A percentile compares a stretch with the other conserved stretches of the same genome.
phyloP scores from a whole-genome alignment of 345 rosid genomes.

The Salix arbutifolia region DNA sequence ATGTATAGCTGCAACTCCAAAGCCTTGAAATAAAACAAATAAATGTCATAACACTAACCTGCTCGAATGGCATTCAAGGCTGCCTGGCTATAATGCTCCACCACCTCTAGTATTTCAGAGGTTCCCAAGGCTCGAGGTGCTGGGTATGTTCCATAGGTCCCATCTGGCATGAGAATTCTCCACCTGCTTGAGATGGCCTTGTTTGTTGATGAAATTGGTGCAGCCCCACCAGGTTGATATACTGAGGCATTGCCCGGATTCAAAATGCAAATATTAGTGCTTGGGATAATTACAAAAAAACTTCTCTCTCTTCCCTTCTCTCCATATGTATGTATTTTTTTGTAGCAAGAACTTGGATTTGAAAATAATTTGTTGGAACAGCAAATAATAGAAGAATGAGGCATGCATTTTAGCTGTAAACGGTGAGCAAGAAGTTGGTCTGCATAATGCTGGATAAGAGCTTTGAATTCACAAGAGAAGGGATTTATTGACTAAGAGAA shows the following conservation, averaged over 20 bases:
- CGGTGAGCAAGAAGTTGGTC: too few species aligned
- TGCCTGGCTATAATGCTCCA: slow-evolving; percentile 51
- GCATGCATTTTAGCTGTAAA: too few species aligned
- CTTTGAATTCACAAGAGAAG: too few species aligned
- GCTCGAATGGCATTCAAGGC: slow-evolving; percentile 74
- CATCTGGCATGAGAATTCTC: slow-evolving; percentile 65
- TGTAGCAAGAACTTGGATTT: too few species aligned
- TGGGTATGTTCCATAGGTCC: slow-evolving; percentile 43
- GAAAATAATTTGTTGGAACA: too few species aligned
- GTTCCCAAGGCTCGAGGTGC: slow-evolving; percentile 44
- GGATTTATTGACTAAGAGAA: too few species aligned
- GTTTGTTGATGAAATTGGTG: slow-evolving; percentile 70
- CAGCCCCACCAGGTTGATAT: slow-evolving; percentile 66
- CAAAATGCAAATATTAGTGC: background rate
- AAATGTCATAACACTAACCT: slow-evolving; percentile 32
- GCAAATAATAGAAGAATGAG: too few species aligned
- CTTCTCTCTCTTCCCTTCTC: too few species aligned
- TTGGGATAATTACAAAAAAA: too few species aligned
- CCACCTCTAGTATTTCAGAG: slow-evolving; percentile 47
- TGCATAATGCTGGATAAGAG: too few species aligned
- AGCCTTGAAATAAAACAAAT: background rate
- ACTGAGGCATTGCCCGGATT: slow-evolving; percentile 31
- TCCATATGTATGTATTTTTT: too few species aligned
- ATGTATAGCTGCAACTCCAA: background rate
- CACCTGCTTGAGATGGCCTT: slow-evolving; percentile 58